Evolutionary conservation across 2,329 filamentous ascomycete genomes (phyloP), one percentile per base, ranked within the genome.

Genomic region (Calonectria honghensis): DNA sequence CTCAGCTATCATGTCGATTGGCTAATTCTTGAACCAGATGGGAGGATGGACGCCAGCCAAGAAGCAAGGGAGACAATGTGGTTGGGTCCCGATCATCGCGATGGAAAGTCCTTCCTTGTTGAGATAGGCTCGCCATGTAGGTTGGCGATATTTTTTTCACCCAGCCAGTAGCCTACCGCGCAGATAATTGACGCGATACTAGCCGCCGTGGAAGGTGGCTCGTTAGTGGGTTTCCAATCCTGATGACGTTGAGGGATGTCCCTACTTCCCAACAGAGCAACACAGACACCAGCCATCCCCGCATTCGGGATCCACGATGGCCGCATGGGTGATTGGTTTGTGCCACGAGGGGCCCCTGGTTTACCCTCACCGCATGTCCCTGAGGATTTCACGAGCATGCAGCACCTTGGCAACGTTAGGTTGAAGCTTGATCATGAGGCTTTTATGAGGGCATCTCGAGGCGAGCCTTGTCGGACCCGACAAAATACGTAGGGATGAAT

Each of bases 311-410:
- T 77, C 77, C 79, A 79, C 72, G 79, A 78, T 76, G 63, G 65
- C 70, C 32, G 74, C 67, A 52, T 74, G 74, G 37, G 45, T 79
- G 73, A 77, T 79, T 79, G 79, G 79, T 72, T 61, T 72, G 68
- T 72, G 45, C 72, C 68, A 64, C 20, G 75, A 75, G 72, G 69
- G 70, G 52, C 73, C 74, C 71, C 76, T 73, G 65, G 65, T 66
- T 67, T 48, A 51, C 75, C 75, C 68, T 81, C 79, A 80, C 79
- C 79, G 79, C 76, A 80, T 80, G 72, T 81, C 79, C 75, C 77
- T 74, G 71, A 73, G 18, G 59, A 37, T 52, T 70, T 52, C 35
- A 59, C 57, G 73, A 68, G 61, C 29, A 69, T 64, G 61, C 48
- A 75, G 68, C 68, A 71, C 68, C 70, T 76, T 75, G 50, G 70